Evolutionary conservation across 73 alveolate species (phyloP).

Genomic region (Strombidium stylifer): DNA sequence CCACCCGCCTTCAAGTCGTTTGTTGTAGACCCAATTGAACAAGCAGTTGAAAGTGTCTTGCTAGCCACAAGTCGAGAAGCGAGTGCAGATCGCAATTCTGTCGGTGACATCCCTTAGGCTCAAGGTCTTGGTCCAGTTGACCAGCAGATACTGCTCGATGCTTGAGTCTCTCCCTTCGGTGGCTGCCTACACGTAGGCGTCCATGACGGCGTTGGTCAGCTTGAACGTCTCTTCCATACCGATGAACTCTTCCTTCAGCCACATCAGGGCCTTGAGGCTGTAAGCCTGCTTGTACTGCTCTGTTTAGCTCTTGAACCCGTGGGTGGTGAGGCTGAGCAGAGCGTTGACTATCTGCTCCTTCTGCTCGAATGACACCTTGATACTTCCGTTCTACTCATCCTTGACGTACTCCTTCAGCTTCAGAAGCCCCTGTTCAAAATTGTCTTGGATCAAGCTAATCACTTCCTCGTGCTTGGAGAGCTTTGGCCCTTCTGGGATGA

Average conservation of each 20-base stretch:
- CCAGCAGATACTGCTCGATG: slow-evolving; percentile 18
- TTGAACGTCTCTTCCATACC: slow-evolving; percentile 38
- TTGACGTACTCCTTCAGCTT: too few species aligned
- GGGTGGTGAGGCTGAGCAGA: too few species aligned
- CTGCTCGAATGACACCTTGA: too few species aligned
- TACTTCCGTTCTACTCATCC: too few species aligned
- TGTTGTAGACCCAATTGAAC: slow-evolving; percentile 16
- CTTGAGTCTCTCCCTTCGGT: slow-evolving; percentile 9
- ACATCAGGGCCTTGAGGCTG: slow-evolving; percentile 23
- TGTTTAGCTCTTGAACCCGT: neutral
- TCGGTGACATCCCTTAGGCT: slow-evolving; percentile 28
- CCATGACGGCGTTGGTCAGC: slow-evolving; percentile 3
- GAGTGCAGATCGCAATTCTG: slow-evolving; percentile 21
- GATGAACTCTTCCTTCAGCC: slow-evolving; percentile 35
- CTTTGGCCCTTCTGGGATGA: too few species aligned
- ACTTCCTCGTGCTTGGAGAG: too few species aligned
- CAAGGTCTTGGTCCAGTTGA: slow-evolving; percentile 8
- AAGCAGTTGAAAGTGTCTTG: neutral
- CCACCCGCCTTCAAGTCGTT: neutral
- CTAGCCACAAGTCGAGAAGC: neutral
- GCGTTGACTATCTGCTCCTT: too few species aligned
- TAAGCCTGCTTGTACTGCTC: slow-evolving; percentile 24
- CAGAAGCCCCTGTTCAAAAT: too few species aligned
- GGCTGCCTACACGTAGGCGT: slow-evolving; percentile 2
- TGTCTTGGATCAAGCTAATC: too few species aligned